These are phyloP conservation scores for Ajuga reptans DNA, from an alignment of 305 asterid genomes.

Conservation along the genomic window DNA sequence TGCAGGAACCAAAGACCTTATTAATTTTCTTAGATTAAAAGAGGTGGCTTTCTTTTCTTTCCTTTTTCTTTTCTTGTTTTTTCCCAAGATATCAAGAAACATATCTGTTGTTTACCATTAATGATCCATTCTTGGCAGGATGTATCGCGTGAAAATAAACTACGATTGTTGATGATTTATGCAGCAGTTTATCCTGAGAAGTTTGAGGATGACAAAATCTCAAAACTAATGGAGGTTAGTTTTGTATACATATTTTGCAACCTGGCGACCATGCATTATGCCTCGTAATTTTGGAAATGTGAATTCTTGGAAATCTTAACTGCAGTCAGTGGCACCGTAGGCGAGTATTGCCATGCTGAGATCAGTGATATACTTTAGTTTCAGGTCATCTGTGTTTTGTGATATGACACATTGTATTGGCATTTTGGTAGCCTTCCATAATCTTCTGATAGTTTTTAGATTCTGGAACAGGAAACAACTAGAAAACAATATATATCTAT, in stretches of 20 bases:
- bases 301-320: neutral
- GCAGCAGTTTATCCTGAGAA: constrained; percentile 90
- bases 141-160: constrained; percentile 70
- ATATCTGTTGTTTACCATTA: constrained; percentile 17
- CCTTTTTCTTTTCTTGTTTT: neutral
- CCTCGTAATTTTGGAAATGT: neutral
- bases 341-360: neutral
- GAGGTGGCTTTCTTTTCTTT: constrained; percentile 38
- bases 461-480: constrained; percentile 9
- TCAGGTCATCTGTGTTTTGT: neutral
- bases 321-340: neutral
- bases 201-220: constrained; percentile 76
- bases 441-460: neutral
- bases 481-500: neutral
- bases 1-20: constrained; percentile 87
- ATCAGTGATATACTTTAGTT: neutral
- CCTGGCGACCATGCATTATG: neutral
- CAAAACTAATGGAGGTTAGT: constrained; percentile 83
- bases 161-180: constrained; percentile 93
- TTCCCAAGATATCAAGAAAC: constrained; percentile 9
- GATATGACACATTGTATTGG: neutral
- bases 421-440: neutral
- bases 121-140: constrained; percentile 48
- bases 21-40: constrained; percentile 67
- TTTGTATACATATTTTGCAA: neutral